phyloP scores from a whole-genome alignment of 2,329 filamentous ascomycete genomes.

The Apiospora sp. region DNA sequence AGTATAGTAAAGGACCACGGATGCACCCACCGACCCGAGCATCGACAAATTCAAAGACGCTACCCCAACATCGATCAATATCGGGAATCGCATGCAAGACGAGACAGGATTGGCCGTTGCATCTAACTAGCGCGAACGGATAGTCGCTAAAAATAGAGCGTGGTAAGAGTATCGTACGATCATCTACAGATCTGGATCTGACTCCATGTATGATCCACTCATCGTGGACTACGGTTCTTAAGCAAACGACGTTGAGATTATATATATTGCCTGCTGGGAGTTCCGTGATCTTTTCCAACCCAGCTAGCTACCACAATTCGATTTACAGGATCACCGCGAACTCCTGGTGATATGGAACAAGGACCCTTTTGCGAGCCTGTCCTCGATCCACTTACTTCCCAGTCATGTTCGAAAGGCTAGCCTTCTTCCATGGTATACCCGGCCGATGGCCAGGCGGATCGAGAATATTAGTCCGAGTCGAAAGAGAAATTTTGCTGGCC shows the following conservation, averaged over 20 bases:
- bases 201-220: neutral
- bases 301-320: neutral
- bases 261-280: neutral
- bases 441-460: too few relatives aligned
- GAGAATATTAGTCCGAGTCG: too few relatives aligned
- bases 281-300: neutral
- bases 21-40: neutral
- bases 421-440: too few relatives aligned
- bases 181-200: neutral
- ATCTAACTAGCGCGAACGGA: neutral
- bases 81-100: neutral
- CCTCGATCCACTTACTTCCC: neutral
- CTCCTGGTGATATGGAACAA: neutral
- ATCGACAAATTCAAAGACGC: neutral
- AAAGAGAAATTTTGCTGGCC: constrained; percentile 77
- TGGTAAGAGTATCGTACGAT: neutral
- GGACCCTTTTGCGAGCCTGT: too few relatives aligned
- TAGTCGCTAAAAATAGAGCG: neutral
- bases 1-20: neutral
- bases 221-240: too few relatives aligned
- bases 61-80: neutral
- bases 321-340: neutral
- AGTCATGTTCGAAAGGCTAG: too few relatives aligned
- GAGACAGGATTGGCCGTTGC: neutral
- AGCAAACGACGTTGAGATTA: neutral